Percentiles rank a stretch among this genome's conserved stretches.
Evolutionary conservation across 1,284 basidiomycete species (phyloP).

Genomic region (Ustilago curta): DNA sequence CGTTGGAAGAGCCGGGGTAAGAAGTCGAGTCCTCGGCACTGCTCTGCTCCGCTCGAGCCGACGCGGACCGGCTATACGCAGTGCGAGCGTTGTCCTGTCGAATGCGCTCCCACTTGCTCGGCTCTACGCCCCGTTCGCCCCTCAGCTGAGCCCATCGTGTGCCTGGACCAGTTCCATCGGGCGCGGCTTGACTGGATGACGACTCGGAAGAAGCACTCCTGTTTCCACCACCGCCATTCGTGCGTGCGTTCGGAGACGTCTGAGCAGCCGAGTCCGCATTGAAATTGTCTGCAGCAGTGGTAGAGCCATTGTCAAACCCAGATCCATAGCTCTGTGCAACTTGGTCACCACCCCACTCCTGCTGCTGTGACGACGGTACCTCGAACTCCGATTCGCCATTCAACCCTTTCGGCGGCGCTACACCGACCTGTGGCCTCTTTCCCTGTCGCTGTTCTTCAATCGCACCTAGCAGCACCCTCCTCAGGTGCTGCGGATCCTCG

Average conservation of each 20-base stretch:
- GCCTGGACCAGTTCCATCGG: constrained; percentile 34
- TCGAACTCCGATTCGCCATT: constrained; percentile 34
- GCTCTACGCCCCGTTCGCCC: constrained; percentile 47
- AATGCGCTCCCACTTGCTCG: constrained; percentile 55
- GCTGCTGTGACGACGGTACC: constrained; percentile 11
- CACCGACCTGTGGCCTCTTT: constrained; percentile 27
- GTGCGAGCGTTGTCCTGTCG: constrained; percentile 55
- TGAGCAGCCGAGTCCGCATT: constrained; percentile 18
- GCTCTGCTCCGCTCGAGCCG: constrained; percentile 11
- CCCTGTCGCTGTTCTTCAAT: constrained; percentile 45
- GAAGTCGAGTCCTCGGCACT: constrained; percentile 17
- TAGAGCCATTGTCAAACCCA: constrained; percentile 4
- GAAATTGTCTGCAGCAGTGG: constrained; percentile 13
- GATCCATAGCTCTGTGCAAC: constrained; percentile 11
- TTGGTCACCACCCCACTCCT: constrained; percentile 37
- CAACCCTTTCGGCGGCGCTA: constrained; percentile 34
- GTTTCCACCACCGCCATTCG: neutral
- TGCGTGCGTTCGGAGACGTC: constrained; percentile 3
- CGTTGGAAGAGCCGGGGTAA: neutral
- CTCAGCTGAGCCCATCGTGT: constrained; percentile 50
- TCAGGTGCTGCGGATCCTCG: constrained; percentile 51
- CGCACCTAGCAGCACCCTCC: constrained; percentile 33
- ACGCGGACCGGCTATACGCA: constrained; percentile 27
- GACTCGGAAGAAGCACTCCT: neutral
- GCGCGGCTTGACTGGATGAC: constrained; percentile 2